Evolutionary conservation across 2,329 filamentous ascomycete genomes (phyloP).

Genomic region (Phoma sp.): DNA sequence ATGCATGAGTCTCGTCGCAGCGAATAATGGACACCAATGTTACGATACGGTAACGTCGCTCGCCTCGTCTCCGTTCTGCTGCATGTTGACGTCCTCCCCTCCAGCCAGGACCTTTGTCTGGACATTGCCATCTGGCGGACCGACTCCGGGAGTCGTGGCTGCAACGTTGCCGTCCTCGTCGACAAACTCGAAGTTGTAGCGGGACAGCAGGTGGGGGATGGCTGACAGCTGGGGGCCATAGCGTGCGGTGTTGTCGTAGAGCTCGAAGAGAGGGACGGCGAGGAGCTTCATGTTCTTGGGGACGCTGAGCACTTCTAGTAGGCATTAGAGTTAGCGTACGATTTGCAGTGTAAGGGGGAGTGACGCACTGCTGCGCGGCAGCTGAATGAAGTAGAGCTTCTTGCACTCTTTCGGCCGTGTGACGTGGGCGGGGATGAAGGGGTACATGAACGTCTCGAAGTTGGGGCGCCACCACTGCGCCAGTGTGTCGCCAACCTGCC

Average conservation of each 20-base stretch:
- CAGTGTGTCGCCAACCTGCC: slow-evolving; percentile 92
- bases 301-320: slow-evolving; percentile 85
- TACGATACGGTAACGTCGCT: slow-evolving; percentile 46
- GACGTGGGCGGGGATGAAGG: slow-evolving; percentile 94
- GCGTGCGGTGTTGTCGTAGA: slow-evolving; percentile 94
- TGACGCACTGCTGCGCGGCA: slow-evolving; percentile 82
- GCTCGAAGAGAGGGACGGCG: slow-evolving; percentile 93
- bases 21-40: neutral
- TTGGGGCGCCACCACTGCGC: slow-evolving; percentile 99
- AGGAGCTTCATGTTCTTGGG: slow-evolving; percentile 99
- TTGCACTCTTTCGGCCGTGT: slow-evolving; percentile 98
- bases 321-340: slow-evolving; percentile 16
- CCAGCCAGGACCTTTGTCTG: slow-evolving; percentile 48
- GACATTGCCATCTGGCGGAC: slow-evolving; percentile 52
- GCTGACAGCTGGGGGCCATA: slow-evolving; percentile 97
- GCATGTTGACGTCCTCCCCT: slow-evolving; percentile 47
- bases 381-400: slow-evolving; percentile 96
- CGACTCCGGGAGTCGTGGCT: slow-evolving; percentile 81
- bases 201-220: slow-evolving; percentile 90
- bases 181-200: slow-evolving; percentile 97
- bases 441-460: slow-evolving; percentile 99
- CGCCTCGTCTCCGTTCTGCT: slow-evolving; percentile 45
- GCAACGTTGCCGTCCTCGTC: slow-evolving; percentile 91
- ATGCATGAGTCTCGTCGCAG: neutral
- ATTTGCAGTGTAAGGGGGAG: slow-evolving; percentile 7